Percentiles rank a stretch among this genome's conserved stretches.
phyloP scores from a whole-genome alignment of 306 rosid species.

The Lupinus albus region DNA sequence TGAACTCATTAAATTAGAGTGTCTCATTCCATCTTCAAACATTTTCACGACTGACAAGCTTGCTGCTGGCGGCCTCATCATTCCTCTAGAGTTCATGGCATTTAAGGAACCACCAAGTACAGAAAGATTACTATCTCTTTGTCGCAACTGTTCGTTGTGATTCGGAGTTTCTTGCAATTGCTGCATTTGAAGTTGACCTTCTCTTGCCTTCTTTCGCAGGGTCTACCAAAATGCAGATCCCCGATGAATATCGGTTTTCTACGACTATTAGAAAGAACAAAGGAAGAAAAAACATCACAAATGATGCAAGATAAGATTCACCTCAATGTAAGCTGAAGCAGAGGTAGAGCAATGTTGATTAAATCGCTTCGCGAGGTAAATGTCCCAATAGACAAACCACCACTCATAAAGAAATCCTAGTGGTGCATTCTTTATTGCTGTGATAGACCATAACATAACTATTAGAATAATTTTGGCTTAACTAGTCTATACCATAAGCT shows the following conservation, averaged over 20 bases:
- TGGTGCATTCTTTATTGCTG: constrained; percentile 99
- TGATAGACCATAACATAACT: constrained; percentile 31
- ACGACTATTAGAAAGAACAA: constrained; percentile 19
- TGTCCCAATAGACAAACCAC: constrained; percentile 99
- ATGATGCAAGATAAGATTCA: constrained; percentile 31
- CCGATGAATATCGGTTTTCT: constrained; percentile 26
- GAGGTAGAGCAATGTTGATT: constrained; percentile 90
- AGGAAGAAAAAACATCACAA: not conserved
- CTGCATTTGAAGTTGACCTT: constrained; percentile 79
- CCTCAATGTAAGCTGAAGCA: constrained; percentile 90
- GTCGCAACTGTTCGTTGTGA: constrained; percentile 67
- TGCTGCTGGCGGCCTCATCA: constrained; percentile 76
- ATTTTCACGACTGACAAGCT: constrained; percentile 42
- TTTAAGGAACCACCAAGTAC: constrained; percentile 65
- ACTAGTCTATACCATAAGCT: too few species aligned
- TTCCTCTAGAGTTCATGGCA: constrained; percentile 77
- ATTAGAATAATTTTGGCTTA: too few species aligned
- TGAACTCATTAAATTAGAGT: constrained; percentile 75
- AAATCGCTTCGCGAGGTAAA: constrained; percentile 81
- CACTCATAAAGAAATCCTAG: constrained; percentile 91
- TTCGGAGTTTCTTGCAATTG: constrained; percentile 81
- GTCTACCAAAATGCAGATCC: constrained; percentile 50
- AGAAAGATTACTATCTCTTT: constrained; percentile 76
- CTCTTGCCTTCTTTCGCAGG: constrained; percentile 75
- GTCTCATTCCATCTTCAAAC: constrained; percentile 65